Evolutionary conservation across 2,329 filamentous ascomycete genomes (phyloP), one percentile per base, ranked within the genome.

Genomic region (Neofusicoccum ribis): DNA sequence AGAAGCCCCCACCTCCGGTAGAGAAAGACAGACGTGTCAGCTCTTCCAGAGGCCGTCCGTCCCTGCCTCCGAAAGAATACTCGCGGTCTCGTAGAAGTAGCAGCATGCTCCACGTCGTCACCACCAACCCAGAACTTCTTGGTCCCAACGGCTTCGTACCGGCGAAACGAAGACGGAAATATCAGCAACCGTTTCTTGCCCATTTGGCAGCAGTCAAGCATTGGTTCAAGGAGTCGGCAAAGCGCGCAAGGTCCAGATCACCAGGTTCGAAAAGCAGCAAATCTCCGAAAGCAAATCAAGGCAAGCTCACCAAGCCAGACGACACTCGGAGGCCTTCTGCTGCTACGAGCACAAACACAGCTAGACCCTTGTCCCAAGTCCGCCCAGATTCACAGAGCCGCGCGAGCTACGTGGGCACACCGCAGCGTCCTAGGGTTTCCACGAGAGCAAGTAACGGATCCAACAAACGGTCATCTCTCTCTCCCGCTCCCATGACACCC

Each of bases 41-140:
- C 72, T 92, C 92, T 12, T 93, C 92, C 36, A 84, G 90, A 67
- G 88, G 91, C 67, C 88, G 91, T 54, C 89, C 93, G 5, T 83
- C 91, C 46, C 91, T 91, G 9, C 94, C 94, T 47, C 93, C 94
- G 1, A 97, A 97, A 76, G 93, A 97, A 69, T 66, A 75, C 12
- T 70, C 72, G 34, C 88, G 88, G 68, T 88, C 91, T 66, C 84
- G 90, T 70, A 91, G 91, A 69, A 85, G 92, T 67, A 91, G 91
- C 49, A 97, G 93, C 70, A 95, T 92, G 68, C 84, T 97, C 37
- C 92, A 97, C 73, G 86, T 96, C 4, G 92, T 96, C 44, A 90
- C 91, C 14, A 85, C 82, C 44, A 89, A 89, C 69, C 85, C 86
- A 23, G 87, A 90, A 68, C 77, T 90, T 7, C 78, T 88, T 15